Evolutionary conservation across 1,139 yeast genomes (phyloP), one percentile per base, ranked within the genome.

Genomic region (Geotrichum klebahnii): DNA sequence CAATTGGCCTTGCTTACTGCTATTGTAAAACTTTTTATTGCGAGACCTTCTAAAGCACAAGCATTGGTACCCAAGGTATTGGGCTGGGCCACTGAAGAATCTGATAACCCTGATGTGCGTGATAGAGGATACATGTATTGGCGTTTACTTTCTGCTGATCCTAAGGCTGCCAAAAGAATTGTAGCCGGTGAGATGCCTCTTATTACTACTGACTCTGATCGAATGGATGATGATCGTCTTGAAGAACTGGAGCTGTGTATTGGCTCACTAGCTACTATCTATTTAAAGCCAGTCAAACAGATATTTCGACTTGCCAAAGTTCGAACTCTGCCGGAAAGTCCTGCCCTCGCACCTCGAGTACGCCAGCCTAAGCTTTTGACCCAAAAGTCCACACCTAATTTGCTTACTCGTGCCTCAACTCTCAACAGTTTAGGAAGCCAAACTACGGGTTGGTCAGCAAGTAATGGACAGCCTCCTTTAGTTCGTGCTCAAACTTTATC

Each of bases 81-180:
- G 52, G 82, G 80, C 62, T 70, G 76, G 69, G 86, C 90, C 3
- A 85, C 95, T 0, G 95, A 87, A 58, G 85, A 82, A 19, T 73
- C 76, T 0, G 82, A 82, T 56, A 73, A 81, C 59, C 96, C 97
- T 0, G 97, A 90, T 67, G 69, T 89, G 14, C 75, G 97, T 56
- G 95, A 87, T 58, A 70, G 96, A 42, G 96, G 94, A 0, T 84
- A 73, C 62, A 81, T 88, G 69, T 90, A 90, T 66, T 86, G 95
- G 95, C 74, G 96, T 50, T 66, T 89, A 26, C 69, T 90, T 6
- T 79, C 94, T 0, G 64, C 81, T 0, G 67, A 66, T 53, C 73
- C 65, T 52, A 61, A 64, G 32, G 58, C 62, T 1, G 66, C 84
- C 1, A 77, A 78, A 57, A 73, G 75, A 42, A 75, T 89, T 16